These are phyloP conservation scores for Pelargonium citronellum DNA, from an alignment of 441 rosid species.

Conservation along the genomic window DNA sequence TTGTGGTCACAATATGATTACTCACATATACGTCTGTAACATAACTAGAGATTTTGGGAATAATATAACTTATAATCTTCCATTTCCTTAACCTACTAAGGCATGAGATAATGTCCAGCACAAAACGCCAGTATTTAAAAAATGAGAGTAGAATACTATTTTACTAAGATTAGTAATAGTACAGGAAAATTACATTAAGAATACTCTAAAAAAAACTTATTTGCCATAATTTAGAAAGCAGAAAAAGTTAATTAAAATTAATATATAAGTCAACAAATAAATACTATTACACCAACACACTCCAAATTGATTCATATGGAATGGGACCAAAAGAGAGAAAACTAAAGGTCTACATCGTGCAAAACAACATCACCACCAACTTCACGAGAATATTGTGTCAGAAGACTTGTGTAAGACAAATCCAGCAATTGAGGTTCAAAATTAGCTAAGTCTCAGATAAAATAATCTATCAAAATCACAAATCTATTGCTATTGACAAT, in stretches of 20 bases:
- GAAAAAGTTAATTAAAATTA: neutral
- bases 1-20: neutral
- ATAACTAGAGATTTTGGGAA: neutral
- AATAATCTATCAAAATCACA: neutral
- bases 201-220: neutral
- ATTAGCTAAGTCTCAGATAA: neutral
- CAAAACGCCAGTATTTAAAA: no score
- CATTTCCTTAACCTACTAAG: no score
- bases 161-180: neutral
- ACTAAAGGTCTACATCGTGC: neutral
- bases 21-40: neutral
- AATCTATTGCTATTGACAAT: neutral
- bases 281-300: neutral
- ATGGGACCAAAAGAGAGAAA: neutral
- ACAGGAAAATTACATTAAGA: neutral
- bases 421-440: neutral
- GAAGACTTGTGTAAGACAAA: neutral
- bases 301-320: neutral
- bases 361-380: constrained; percentile 5
- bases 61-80: neutral
- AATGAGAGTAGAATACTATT: neutral
- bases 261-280: neutral
- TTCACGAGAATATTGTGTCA: neutral
- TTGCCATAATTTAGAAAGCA: neutral
- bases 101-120: no score